Conservation (phyloP, 2,329 filamentous ascomycete species). For the Scorias spongiosa region DNA sequence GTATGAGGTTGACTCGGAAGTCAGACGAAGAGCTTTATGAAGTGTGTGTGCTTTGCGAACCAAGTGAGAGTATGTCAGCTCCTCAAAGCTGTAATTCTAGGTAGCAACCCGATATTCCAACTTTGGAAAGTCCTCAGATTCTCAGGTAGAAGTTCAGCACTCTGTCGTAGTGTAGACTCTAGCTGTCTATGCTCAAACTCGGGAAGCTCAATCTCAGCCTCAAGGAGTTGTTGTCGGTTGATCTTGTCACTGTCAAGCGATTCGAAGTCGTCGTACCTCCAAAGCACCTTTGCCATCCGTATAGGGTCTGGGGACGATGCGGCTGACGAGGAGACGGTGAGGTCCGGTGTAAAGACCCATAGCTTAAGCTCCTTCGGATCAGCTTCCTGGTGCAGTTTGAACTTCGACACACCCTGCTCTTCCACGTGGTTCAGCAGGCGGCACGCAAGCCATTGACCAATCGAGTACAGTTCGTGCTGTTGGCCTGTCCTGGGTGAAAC, state of each 20-base stretch:
- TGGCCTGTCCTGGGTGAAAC: constrained; percentile 4
- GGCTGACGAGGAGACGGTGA: constrained; percentile 37
- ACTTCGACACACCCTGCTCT: constrained; percentile 39
- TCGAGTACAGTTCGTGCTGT: constrained; percentile 1
- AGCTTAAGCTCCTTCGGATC: constrained; percentile 15
- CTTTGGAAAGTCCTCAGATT: constrained; percentile 43
- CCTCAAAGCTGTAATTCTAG: not conserved
- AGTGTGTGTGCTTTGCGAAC: no score
- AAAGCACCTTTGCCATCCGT: constrained; percentile 45
- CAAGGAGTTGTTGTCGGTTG: constrained; percentile 7
- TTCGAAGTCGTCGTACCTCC: constrained; percentile 22
- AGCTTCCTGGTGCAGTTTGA: constrained; percentile 28
- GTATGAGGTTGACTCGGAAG: no score
- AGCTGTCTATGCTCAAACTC: constrained; percentile 24
- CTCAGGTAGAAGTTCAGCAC: constrained; percentile 33
- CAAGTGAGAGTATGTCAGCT: no score
- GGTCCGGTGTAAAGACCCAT: constrained; percentile 47
- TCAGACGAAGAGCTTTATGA: no score
- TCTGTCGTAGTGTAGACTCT: constrained; percentile 27
- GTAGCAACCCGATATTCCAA: constrained; percentile 53
- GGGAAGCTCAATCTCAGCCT: constrained; percentile 16
- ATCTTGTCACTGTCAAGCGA: constrained; percentile 4
- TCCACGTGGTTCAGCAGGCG: constrained; percentile 42
- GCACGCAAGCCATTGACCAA: constrained; percentile 35
- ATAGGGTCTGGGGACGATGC: constrained; percentile 20